A percentile compares a stretch with the other conserved stretches of the same genome.
phyloP scores from a whole-genome alignment of 2,329 filamentous ascomycete species.

The Hirsutella rhossiliensis region DNA sequence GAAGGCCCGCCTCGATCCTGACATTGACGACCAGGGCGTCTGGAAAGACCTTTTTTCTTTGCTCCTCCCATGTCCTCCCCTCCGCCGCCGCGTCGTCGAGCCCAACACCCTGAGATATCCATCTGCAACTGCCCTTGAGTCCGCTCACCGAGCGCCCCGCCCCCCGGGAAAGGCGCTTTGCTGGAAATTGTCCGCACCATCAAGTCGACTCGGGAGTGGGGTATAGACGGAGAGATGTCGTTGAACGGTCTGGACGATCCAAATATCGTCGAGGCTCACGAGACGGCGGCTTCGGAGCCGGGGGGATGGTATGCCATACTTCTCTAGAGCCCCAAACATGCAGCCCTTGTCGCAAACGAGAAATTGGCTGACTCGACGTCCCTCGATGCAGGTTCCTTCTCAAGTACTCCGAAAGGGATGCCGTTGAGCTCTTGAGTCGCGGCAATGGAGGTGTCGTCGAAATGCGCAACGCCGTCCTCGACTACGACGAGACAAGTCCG shows the following conservation, averaged over 20 bases:
- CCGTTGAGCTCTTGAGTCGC: constrained; percentile 63
- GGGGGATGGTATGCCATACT: constrained; percentile 72
- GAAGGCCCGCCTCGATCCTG: background rate
- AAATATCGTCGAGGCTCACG: constrained; percentile 74
- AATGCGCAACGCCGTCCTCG: constrained; percentile 63
- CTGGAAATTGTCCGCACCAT: background rate
- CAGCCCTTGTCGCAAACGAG: background rate
- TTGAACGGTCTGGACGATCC: constrained; percentile 84
- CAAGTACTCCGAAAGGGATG: constrained; percentile 81
- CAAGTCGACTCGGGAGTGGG: background rate
- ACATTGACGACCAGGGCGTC: constrained; percentile 1
- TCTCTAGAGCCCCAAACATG: background rate
- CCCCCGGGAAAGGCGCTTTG: background rate
- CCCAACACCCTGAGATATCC: background rate
- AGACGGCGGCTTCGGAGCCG: constrained; percentile 65
- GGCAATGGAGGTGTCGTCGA: constrained; percentile 78
- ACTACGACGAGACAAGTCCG: constrained; percentile 75
- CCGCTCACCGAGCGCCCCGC: background rate
- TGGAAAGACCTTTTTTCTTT: background rate
- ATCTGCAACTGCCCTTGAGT: background rate
- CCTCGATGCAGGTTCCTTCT: constrained; percentile 67
- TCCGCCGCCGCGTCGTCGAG: background rate
- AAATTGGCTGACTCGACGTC: constrained; percentile 7
- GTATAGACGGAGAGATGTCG: constrained; percentile 53
- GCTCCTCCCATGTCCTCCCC: background rate